Evolutionary conservation across 2,329 filamentous ascomycete genomes (phyloP).

Genomic region (Amauroascus verrucosus): DNA sequence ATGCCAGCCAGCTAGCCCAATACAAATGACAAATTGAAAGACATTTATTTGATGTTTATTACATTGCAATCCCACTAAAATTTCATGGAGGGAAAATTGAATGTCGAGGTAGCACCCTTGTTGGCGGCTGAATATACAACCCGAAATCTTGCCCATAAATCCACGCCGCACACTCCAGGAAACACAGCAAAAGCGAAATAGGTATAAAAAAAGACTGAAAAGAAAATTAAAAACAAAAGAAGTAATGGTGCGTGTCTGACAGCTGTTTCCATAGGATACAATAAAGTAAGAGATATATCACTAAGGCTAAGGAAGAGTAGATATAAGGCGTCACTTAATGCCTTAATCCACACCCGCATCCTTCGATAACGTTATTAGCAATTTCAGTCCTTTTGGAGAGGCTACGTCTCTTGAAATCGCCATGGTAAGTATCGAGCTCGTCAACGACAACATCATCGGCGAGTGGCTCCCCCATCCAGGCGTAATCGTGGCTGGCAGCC

Average conservation of each 20-base stretch:
- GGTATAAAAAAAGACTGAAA: not conserved
- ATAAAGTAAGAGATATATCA: no score
- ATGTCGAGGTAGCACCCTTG: not conserved
- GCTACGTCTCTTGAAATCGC: slow-evolving; percentile 31
- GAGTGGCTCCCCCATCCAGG: slow-evolving; percentile 36
- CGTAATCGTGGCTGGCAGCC: slow-evolving; percentile 17
- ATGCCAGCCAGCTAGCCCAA: no score
- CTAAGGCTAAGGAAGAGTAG: not conserved
- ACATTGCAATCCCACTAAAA: not conserved
- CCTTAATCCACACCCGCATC: slow-evolving; percentile 25
- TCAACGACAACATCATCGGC: slow-evolving; percentile 31
- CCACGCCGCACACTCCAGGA: not conserved
- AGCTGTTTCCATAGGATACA: not conserved
- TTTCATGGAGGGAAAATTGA: not conserved
- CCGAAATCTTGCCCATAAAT: not conserved
- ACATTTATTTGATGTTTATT: not conserved
- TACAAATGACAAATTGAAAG: not conserved
- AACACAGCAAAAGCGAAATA: not conserved
- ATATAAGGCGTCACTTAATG: slow-evolving; percentile 15
- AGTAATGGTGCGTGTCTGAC: not conserved
- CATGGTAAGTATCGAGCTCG: slow-evolving; percentile 36
- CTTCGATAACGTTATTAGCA: slow-evolving; percentile 18
- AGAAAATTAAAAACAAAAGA: not conserved
- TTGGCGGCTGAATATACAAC: not conserved
- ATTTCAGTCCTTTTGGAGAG: slow-evolving; percentile 18